phyloP scores from a whole-genome alignment of 768 basidiomycete genomes.

The Daedaleopsis sinensis region DNA sequence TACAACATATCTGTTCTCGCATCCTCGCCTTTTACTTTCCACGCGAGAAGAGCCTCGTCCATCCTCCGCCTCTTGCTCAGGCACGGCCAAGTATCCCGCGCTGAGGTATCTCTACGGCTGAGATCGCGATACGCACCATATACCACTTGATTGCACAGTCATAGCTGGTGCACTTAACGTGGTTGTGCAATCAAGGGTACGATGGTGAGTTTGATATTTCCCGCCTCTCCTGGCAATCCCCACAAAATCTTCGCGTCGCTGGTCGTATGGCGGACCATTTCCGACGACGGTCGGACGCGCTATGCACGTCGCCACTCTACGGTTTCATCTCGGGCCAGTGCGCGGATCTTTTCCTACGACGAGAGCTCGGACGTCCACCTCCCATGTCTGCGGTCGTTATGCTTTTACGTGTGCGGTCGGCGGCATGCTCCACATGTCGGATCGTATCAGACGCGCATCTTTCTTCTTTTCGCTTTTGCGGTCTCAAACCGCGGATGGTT shows the following conservation, averaged over 20 bases:
- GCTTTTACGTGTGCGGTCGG: background rate
- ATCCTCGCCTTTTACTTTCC: background rate
- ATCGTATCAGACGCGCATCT: slow-evolving; percentile 1
- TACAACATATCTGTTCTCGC: background rate
- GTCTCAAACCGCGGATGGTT: too few species aligned
- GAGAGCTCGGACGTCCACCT: too few species aligned
- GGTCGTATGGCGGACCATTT: too few species aligned
- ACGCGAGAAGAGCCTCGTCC: too few species aligned
- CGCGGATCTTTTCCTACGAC: too few species aligned
- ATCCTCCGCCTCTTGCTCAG: background rate
- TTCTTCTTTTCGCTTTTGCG: background rate
- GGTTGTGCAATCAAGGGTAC: background rate
- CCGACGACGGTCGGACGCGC: too few species aligned
- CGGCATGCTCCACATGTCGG: background rate
- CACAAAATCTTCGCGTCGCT: background rate
- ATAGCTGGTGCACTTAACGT: background rate
- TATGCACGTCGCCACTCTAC: background rate
- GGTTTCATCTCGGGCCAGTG: background rate
- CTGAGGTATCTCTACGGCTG: background rate
- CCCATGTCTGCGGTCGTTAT: background rate
- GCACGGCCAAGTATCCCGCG: background rate
- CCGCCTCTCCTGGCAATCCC: background rate
- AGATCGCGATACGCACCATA: background rate
- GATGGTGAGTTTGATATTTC: background rate
- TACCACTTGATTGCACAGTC: background rate